A percentile compares a stretch with the other conserved stretches of the same genome.
Conservation (phyloP, 148 eudicot genomes). For the Rhododendron kiyosumense region DNA sequence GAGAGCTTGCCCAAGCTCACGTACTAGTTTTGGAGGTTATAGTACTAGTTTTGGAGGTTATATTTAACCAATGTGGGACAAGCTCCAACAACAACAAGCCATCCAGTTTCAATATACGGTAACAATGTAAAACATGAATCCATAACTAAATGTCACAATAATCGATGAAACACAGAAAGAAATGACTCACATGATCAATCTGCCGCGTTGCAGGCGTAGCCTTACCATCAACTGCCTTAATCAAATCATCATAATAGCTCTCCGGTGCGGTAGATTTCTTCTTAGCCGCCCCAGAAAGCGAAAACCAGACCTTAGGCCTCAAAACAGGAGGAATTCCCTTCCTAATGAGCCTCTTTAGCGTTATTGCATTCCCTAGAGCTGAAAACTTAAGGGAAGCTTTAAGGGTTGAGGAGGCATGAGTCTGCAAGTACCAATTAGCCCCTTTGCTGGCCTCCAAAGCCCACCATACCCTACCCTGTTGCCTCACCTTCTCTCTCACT, state of each 20-base stretch:
- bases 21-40: too few species aligned
- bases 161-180: not conserved
- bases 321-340: constrained; percentile 84
- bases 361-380: constrained; percentile 62
- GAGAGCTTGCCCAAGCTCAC: too few species aligned
- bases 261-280: constrained; percentile 94
- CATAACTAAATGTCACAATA: not conserved
- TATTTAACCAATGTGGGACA: too few species aligned
- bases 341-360: constrained; percentile 75
- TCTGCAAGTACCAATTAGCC: constrained; percentile 82
- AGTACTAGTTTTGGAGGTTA: too few species aligned
- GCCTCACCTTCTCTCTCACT: constrained; percentile 86
- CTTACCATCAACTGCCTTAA: constrained; percentile 64
- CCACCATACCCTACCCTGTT: constrained; percentile 94
- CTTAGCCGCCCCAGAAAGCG: constrained; percentile 91
- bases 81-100: not conserved
- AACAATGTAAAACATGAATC: not conserved
- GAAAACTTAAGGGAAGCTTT: constrained; percentile 73
- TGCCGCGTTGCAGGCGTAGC: constrained; percentile 84
- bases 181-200: constrained; percentile 86
- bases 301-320: constrained; percentile 89
- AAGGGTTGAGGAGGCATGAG: constrained; percentile 49
- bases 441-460: constrained; percentile 86
- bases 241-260: constrained; percentile 80
- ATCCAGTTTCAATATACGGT: not conserved